A percentile compares a stretch with the other conserved stretches of the same genome.
Evolutionary conservation across 1,284 basidiomycete genomes (phyloP).

Genomic region (Cryptococcus neoformans): DNA sequence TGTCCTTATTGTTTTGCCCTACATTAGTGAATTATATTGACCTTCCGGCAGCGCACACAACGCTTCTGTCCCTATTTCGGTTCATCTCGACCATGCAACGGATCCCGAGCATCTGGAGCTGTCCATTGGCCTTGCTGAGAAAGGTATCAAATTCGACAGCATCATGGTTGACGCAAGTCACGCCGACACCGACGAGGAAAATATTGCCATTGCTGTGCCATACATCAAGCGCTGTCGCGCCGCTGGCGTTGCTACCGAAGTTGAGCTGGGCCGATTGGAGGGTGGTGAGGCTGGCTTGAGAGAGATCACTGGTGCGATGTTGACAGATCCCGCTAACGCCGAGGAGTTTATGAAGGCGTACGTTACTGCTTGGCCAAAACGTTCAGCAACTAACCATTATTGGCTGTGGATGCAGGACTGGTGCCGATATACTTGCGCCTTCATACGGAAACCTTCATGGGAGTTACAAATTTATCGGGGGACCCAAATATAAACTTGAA

Average conservation of each 20-base stretch:
- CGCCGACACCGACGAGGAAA: conserved; percentile 50
- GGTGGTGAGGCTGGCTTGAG: conserved; percentile 53
- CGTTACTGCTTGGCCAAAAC: conserved; percentile 10
- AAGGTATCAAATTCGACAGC: conserved; percentile 46
- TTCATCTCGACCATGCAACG: conserved; percentile 52
- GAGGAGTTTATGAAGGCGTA: conserved; percentile 46
- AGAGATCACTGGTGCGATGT: conserved; percentile 50
- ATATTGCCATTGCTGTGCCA: conserved; percentile 45
- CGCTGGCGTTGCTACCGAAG: conserved; percentile 51
- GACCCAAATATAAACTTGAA: conserved; percentile 40
- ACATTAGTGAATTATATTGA: background rate
- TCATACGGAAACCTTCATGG: conserved; percentile 53
- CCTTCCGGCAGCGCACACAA: conserved; percentile 49
- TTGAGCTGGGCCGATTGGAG: conserved; percentile 52
- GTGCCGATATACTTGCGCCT: conserved; percentile 51
- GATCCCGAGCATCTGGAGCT: conserved; percentile 51
- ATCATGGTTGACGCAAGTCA: conserved; percentile 51
- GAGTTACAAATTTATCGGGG: conserved; percentile 41
- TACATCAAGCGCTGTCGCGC: conserved; percentile 43
- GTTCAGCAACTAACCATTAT: background rate
- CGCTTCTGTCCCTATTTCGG: conserved; percentile 50
- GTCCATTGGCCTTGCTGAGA: conserved; percentile 46
- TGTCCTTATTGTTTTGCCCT: conserved; percentile 2
- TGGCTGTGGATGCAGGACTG: conserved; percentile 30
- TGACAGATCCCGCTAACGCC: conserved; percentile 50